Evolutionary conservation across 306 rosid species (phyloP).

Genomic region (Rubus parviflorus): DNA sequence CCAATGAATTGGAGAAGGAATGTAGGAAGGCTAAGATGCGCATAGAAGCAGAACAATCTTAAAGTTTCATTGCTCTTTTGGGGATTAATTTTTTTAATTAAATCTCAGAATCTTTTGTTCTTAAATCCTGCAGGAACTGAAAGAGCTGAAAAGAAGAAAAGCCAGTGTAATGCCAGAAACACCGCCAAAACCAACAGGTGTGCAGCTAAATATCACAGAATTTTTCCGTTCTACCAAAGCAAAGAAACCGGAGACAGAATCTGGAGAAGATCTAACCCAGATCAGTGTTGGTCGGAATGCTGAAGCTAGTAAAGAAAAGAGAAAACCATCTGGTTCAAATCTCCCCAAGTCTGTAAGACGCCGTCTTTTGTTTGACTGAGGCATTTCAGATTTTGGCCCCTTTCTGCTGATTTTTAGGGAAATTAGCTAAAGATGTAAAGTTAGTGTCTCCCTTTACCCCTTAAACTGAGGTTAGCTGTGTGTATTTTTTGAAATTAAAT

Average conservation of each 20-base stretch:
- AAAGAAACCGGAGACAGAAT: constrained; percentile 32
- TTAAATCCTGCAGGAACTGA: constrained; percentile 54
- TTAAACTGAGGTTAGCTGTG: neutral
- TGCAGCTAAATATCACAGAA: constrained; percentile 66
- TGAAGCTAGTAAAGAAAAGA: constrained; percentile 43
- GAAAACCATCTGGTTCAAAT: constrained; percentile 42
- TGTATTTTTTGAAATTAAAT: constrained; percentile 10
- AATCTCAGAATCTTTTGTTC: neutral
- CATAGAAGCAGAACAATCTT: neutral
- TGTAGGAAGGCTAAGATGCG: neutral
- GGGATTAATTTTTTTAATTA: neutral
- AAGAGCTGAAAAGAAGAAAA: constrained; percentile 53
- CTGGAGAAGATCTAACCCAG: constrained; percentile 40
- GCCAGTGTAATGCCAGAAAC: constrained; percentile 37
- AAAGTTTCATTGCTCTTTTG: neutral
- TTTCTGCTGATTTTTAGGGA: neutral
- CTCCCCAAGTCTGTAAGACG: constrained; percentile 77
- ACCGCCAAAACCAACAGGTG: constrained; percentile 40
- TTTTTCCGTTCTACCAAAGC: constrained; percentile 64
- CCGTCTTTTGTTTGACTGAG: constrained; percentile 74
- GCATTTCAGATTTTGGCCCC: neutral
- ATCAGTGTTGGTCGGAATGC: constrained; percentile 23
- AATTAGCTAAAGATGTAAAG: neutral
- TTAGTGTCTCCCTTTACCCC: neutral
- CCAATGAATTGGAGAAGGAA: neutral